Base-by-base conservation (phyloP, 768 basidiomycete species). In the Lyophyllum atratum region DNA sequence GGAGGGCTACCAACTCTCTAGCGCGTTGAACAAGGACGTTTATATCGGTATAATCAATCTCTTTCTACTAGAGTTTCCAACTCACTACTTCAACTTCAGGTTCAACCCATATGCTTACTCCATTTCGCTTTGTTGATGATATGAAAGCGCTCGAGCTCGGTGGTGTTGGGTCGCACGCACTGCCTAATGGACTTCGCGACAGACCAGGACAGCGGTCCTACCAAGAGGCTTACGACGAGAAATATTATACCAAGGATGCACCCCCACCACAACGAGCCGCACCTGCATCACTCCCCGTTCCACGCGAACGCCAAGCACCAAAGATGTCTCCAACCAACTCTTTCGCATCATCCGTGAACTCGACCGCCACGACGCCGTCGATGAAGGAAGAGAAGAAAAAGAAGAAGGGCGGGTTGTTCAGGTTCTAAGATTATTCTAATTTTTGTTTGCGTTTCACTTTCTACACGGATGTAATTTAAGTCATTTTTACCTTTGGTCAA, bases 81-180 rank as follows among this genome's bases (percentile, higher is more conserved):
- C n/a, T n/a, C 19, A 17, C 42, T 21, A 5, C 26, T 39, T 29
- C 53, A 24, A 51, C 31, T 9, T 10, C 22, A 96, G 96, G 97
- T 25, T 96, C 97, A 4, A 95, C 94, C 5, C 94, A 98, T 69
- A 77, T 86, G 9, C 64, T 87, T 52, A 94, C 92, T 1, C 95
- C 97, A 2, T 85, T 87, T 33, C 76, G 85, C 25, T 96, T 97
- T 68, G 75, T 95, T 47, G 88, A 90, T 57, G 94, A 98, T 68
- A 79, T 98, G 55, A 90, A 90, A 70, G 86, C 89, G 19, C 79
- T 99, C 15, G 94, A 94, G 43, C 76, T 93, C 28, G 86, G 87
- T n/a, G 95, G 95, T 7, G 84, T 90, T 21, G 95, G 94, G 19
- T 93, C 90, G 6, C 79, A 78, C 53, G 80, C 85, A 15, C 59